Conservation (phyloP, 805 yeast genomes). For the Saccharomyces kudriavzevii region DNA sequence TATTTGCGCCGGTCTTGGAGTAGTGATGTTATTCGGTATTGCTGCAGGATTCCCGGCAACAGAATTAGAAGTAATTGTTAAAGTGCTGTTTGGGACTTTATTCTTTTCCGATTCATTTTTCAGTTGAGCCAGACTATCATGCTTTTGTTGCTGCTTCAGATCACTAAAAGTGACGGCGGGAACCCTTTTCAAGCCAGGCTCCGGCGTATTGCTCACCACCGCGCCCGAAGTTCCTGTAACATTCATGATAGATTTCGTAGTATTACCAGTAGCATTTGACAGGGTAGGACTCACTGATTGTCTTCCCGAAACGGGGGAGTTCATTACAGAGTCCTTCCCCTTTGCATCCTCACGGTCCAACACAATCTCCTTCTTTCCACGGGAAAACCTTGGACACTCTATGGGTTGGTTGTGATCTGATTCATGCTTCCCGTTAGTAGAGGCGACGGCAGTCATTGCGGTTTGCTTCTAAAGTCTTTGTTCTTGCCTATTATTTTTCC, state of each 20-base stretch:
- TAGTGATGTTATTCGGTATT: constrained; percentile 7
- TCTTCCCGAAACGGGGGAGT: constrained; percentile 10
- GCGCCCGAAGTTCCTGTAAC: constrained; percentile 30
- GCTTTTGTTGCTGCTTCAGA: constrained; percentile 7
- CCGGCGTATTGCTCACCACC: constrained; percentile 28
- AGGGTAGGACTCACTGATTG: constrained; percentile 20
- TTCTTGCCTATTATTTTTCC: neutral
- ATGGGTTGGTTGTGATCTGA: neutral
- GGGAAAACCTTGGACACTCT: neutral
- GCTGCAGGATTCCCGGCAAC: constrained; percentile 3
- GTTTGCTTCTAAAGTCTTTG: neutral
- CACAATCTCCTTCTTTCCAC: neutral
- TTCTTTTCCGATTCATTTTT: constrained; percentile 2
- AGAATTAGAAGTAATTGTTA: neutral
- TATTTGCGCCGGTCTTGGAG: constrained; percentile 9
- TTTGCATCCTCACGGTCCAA: neutral
- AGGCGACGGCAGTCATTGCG: neutral
- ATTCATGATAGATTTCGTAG: constrained; percentile 27
- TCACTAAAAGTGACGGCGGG: constrained; percentile 29
- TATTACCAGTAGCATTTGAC: constrained; percentile 9
- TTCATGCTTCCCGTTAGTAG: neutral
- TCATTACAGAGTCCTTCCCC: constrained; percentile 3
- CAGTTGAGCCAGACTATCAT: constrained; percentile 2
- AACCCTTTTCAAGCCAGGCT: constrained; percentile 26
- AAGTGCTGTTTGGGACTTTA: neutral